Base-by-base conservation (phyloP, 805 yeast genomes). In the Ogataea methylovora region DNA sequence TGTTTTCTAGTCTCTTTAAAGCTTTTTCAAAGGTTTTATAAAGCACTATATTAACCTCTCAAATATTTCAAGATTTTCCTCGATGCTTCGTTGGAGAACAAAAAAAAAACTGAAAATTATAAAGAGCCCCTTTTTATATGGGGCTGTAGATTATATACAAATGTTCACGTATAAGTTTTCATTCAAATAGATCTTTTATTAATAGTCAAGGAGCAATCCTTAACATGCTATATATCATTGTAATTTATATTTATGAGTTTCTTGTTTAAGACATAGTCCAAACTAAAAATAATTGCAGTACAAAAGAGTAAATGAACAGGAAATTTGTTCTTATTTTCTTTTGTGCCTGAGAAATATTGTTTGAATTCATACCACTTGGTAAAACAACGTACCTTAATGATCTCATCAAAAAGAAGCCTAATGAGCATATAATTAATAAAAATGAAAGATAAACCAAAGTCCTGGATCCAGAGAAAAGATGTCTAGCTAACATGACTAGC, bases 251-350 rank as follows among this genome's bases (percentile, higher is more conserved):
- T n/a, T n/a, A n/a, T n/a, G n/a, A n/a, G n/a, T n/a, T n/a, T n/a
- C n/a, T n/a, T n/a, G n/a, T 22, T 40, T 30, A 57, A 11, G 59
- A 59, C 75, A 88, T 76, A 39, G 81, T 61, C 79, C 90, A 79
- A 63, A 87, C 76, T 35, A 85, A 63, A 14, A 76, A 50, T 16
- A 83, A 72, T 63, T 90, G 97, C 50, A 87, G 68, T 12, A 84
- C 67, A 48, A 86, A 85, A 8, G 94, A 79, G 57, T 90, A 90
- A 27, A 82, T 66, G 49, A 90, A 87, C 43, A 90, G 63, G 54
- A 84, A 90, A 50, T 90, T 94, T 39, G 92, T 81, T 45, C 96
- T 75, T 40, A 83, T 73, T 56, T 84, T 80, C 42, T 86, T 73
- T 39, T 81, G 82, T 18, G 75, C 74, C 28, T 76, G 69, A 37